phyloP scores from a whole-genome alignment of 306 rosid genomes.

The Quercus berberidifolia region DNA sequence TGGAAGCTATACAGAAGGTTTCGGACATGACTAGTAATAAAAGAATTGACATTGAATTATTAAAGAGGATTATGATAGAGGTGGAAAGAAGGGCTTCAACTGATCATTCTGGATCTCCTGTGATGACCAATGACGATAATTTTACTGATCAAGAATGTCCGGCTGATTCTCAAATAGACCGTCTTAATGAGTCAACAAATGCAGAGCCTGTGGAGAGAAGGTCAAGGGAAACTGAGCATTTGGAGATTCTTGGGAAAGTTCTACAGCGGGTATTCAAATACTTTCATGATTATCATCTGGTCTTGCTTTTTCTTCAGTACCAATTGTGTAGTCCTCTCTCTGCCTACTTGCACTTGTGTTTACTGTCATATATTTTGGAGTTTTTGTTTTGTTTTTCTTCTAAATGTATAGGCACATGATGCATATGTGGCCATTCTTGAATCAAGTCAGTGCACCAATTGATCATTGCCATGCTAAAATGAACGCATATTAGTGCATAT shows the following conservation, averaged over 20 bases:
- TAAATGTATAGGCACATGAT: neutral
- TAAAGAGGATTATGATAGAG: constrained; percentile 64
- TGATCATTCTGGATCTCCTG: constrained; percentile 20
- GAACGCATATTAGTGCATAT: neutral
- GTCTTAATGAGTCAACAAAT: constrained; percentile 28
- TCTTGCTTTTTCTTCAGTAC: neutral
- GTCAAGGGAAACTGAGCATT: constrained; percentile 59
- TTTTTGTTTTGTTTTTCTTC: neutral
- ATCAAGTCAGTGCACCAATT: neutral
- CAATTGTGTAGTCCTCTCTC: neutral
- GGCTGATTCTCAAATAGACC: constrained; percentile 32
- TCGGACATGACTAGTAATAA: constrained; percentile 56
- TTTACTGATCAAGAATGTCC: constrained; percentile 8
- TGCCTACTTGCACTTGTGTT: neutral
- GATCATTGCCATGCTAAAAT: neutral
- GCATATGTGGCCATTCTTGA: neutral
- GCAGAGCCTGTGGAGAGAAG: constrained; percentile 37
- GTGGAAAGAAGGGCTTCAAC: constrained; percentile 54
- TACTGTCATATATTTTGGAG: neutral
- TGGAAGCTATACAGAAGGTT: constrained; percentile 73
- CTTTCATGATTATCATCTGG: neutral
- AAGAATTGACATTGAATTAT: constrained; percentile 56
- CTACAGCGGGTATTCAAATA: constrained; percentile 59
- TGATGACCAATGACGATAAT: constrained; percentile 24
- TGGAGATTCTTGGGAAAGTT: constrained; percentile 68